Evolutionary conservation across 192 early-diverging fungal species (phyloP), one percentile per base, ranked within the genome.

Genomic region (Mortierella hygrophila): DNA sequence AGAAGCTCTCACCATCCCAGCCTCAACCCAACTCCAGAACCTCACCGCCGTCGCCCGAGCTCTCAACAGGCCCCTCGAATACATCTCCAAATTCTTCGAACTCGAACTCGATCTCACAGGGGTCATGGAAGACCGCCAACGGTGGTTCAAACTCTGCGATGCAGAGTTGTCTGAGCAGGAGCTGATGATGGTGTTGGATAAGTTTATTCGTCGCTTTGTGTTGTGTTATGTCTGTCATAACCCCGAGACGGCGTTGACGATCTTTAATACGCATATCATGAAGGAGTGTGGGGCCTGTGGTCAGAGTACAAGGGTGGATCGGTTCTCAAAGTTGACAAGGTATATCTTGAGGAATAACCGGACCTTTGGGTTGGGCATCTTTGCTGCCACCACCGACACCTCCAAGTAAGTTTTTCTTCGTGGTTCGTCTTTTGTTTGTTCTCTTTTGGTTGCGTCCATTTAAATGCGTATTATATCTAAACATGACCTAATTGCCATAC

Each of bases 161-260:
- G 75, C 79, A 3, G 84, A 44, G 15, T 15, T 86, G 1, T 21
- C 70, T 4, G 84, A 80, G 57, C 57, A 47, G 5, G 84, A 86
- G 16, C 72, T 86, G 32, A 80, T 81, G 84, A 37, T 80, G 75
- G 65, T 94, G 65, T 90, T 99, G 68, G 96, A 97, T 81, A 93
- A 91, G 10, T 99, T 99, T 81, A 99, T 99, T 74, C 94, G 96
- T 52, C 95, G 96, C 70, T 99, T 96, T 89, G 98, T 99, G 23
- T 87, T 99, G 70, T 99, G 98, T 88, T 90, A 88, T 41, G 91
- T 93, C 68, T 99, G 98, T 92, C 92, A 93, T 81, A 99, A 98
- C 83, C 98, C 98, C 15, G 98, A 99, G 89, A 99, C 98, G 9
- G 97, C 98, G 77, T 90, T 98, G 81, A 86, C 79, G 2, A 65